Percentiles rank a stretch among this genome's conserved stretches.
phyloP scores from a whole-genome alignment of 2,329 filamentous ascomycete genomes.

The Aspergillus glaucus region DNA sequence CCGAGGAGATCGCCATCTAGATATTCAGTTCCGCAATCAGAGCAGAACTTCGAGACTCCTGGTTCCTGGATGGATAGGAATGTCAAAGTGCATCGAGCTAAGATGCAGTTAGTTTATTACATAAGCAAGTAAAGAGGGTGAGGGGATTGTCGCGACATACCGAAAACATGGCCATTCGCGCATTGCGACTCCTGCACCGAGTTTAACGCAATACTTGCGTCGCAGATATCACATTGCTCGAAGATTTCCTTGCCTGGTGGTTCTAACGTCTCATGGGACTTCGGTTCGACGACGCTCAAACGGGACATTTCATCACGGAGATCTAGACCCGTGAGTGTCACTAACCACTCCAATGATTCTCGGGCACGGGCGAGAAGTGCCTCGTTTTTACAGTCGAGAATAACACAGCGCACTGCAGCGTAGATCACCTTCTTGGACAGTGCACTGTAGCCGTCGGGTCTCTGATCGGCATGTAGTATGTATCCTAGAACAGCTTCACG shows the following conservation, averaged over 20 bases:
- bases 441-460: slow-evolving; percentile 8
- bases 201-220: slow-evolving; percentile 42
- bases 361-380: slow-evolving; percentile 20
- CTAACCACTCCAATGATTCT: slow-evolving; percentile 21
- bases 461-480: slow-evolving; percentile 18
- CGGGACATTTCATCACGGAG: slow-evolving; percentile 25
- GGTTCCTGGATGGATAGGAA: slow-evolving; percentile 51
- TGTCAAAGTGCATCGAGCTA: slow-evolving; percentile 50
- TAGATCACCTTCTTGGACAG: slow-evolving; percentile 30
- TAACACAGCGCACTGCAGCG: slow-evolving; percentile 30
- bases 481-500: slow-evolving; percentile 22
- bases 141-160: slow-evolving; percentile 17
- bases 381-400: slow-evolving; percentile 20
- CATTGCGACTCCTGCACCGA: slow-evolving; percentile 45
- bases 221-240: slow-evolving; percentile 51
- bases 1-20: slow-evolving; percentile 39
- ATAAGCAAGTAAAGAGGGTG: not conserved
- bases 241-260: slow-evolving; percentile 22
- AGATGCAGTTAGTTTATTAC: not conserved
- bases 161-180: slow-evolving; percentile 46
- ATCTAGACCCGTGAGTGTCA: slow-evolving; percentile 20
- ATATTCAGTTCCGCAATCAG: slow-evolving; percentile 46
- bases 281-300: slow-evolving; percentile 16
- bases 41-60: slow-evolving; percentile 48
- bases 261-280: slow-evolving; percentile 15